Evolutionary conservation across 345 rosid genomes (phyloP).

Genomic region (Brassica napus): DNA sequence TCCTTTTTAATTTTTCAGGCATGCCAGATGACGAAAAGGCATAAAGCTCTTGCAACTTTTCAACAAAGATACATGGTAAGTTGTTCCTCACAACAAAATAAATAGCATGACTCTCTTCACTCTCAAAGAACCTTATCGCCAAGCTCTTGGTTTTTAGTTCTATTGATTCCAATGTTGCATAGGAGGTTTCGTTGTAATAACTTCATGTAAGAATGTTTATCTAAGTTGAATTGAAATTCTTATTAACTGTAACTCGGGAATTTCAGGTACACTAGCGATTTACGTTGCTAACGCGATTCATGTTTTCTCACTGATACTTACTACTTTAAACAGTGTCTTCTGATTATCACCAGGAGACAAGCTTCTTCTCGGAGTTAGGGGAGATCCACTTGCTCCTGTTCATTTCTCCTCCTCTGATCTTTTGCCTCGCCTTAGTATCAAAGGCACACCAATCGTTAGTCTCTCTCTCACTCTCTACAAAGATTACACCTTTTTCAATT

Average conservation of each 20-base stretch:
- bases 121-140: neutral
- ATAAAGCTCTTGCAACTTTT: no score
- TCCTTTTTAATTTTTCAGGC: no score
- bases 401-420: conserved; percentile 68
- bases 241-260: no score
- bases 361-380: conserved; percentile 79
- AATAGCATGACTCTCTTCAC: neutral
- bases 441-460: conserved; percentile 85
- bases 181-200: neutral
- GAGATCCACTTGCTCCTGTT: conserved; percentile 87
- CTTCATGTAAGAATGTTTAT: neutral
- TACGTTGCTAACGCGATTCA: no score
- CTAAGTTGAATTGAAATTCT: neutral
- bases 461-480: neutral
- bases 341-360: conserved; percentile 86
- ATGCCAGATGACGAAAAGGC: no score
- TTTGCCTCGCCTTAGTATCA: conserved; percentile 79
- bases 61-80: neutral
- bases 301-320: no score
- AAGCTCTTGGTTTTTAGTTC: neutral
- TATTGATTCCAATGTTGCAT: neutral
- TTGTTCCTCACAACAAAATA: neutral
- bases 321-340: conserved; percentile 54
- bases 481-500: conserved; percentile 15
- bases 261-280: no score